Evolutionary conservation across 2,329 filamentous ascomycete genomes (phyloP), one percentile per base, ranked within the genome.

Genomic region (Epichloe sp.): DNA sequence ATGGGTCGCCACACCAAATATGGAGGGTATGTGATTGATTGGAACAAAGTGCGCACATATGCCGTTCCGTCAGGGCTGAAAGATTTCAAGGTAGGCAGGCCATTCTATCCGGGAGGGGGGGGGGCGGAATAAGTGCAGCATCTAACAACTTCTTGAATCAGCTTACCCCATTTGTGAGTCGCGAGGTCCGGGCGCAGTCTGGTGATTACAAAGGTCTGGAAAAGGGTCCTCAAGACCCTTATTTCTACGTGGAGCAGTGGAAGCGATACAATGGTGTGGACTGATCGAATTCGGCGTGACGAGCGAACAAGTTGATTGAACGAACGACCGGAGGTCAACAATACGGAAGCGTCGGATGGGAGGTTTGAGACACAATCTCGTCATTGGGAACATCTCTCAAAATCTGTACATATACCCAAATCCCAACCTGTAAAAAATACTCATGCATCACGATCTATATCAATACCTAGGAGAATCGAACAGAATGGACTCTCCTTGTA

Each of bases 1-100:
- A 89, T 94, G 82, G 93, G 93, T 67, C 71, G 75, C 14, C 88
- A 94, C 71, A 90, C 86, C 50, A 86, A 86, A 66, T 80, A 82
- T 65, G 93, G 91, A 68, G 83, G 83, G 48, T 98, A 93, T 68
- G 67, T 82, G 45, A 83, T 97, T 58, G 86, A 97, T 58, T 95
- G 79, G 77, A 70, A 75, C 51, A 95, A 94, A 71, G 88, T 97
- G 63, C 83, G 91, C 68, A 95, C 90, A 50, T 98, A 89, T 66
- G 85, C 86, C 51, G 87, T 87, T 59, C 90, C 91, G 0, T 44
- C 44, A 5, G 74, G 76, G 45, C 67, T 94, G 53, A 74, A 76
- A 23, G 75, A 77, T 5, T 93, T 87, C 70, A 85, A 85, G 72
- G 89, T 93, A 68, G 23, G 72, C 57, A 51, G n/a, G 45, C 6